Percentiles rank a stretch among this genome's conserved stretches.
Evolutionary conservation across 371 early-diverging fungal species (phyloP).

Genomic region (Phascolomyces articulosus): DNA sequence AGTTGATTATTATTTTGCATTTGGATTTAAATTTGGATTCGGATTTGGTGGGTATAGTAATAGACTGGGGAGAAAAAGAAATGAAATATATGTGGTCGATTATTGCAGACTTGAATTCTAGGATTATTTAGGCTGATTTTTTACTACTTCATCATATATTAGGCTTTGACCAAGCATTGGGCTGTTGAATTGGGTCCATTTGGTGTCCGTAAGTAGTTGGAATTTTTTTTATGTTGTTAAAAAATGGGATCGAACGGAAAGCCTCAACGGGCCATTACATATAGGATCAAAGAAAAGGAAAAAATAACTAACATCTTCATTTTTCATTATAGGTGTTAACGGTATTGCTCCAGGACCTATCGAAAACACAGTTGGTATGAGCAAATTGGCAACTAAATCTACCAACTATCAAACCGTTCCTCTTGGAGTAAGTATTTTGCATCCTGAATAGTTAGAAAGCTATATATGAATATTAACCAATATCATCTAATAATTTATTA

Average conservation of each 20-base stretch:
- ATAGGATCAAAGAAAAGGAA: too few species aligned
- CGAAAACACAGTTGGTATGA: conserved; percentile 15
- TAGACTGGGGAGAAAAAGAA: too few species aligned
- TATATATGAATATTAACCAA: too few species aligned
- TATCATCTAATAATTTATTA: not conserved
- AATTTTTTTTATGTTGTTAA: too few species aligned
- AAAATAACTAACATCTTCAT: too few species aligned
- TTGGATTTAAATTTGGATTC: too few species aligned
- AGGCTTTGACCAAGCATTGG: conserved; percentile 59
- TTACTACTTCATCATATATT: not conserved
- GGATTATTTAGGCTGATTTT: too few species aligned
- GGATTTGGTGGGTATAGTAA: too few species aligned
- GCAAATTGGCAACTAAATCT: conserved; percentile 21
- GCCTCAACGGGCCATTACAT: too few species aligned
- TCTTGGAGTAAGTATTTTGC: conserved; percentile 32
- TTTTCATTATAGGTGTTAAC: conserved; percentile 13
- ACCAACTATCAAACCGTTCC: conserved; percentile 27
- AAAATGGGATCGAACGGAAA: too few species aligned
- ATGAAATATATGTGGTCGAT: not conserved
- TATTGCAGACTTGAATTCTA: too few species aligned
- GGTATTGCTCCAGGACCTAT: conserved; percentile 58
- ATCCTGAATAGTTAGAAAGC: too few species aligned
- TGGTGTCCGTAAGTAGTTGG: conserved; percentile 42
- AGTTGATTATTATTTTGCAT: not conserved
- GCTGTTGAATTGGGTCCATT: conserved; percentile 55